Evolutionary conservation across 352 stramenopile genomes (phyloP).

Genomic region (Globisporangium splendens): DNA sequence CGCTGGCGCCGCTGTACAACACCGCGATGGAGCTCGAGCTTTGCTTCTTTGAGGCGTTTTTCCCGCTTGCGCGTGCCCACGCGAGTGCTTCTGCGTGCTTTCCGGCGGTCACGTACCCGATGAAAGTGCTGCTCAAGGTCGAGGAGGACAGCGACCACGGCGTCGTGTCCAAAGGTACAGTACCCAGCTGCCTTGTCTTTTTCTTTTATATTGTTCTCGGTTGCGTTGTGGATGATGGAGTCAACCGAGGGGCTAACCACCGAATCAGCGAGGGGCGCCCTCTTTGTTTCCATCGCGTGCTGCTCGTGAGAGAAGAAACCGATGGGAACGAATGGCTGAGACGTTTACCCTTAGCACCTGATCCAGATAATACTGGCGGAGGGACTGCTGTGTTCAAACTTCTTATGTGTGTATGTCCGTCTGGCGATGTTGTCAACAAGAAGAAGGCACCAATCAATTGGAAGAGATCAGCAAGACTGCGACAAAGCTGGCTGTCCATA

Average conservation of each 20-base stretch:
- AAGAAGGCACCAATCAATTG: too few relatives aligned
- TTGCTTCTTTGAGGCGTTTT: constrained; percentile 52
- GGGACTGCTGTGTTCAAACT: constrained; percentile 40
- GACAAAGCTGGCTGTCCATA: neutral
- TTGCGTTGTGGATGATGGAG: constrained; percentile 1
- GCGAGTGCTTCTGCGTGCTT: neutral
- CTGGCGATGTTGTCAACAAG: neutral
- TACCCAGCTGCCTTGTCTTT: constrained; percentile 1
- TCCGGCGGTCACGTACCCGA: neutral
- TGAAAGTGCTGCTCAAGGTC: constrained; percentile 17
- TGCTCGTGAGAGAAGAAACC: neutral
- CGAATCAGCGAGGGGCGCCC: constrained; percentile 52
- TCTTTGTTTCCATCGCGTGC: constrained; percentile 17
- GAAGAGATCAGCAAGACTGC: too few relatives aligned
- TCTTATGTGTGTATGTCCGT: constrained; percentile 25
- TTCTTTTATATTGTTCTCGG: neutral
- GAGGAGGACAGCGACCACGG: neutral
- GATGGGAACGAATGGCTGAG: constrained; percentile 36
- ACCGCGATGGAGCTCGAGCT: constrained; percentile 50
- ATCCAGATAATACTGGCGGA: constrained; percentile 65
- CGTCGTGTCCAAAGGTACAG: constrained; percentile 15
- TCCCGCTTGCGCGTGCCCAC: constrained; percentile 21
- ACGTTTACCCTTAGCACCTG: constrained; percentile 62
- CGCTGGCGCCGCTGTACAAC: constrained; percentile 41
- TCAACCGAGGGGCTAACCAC: constrained; percentile 16